Conservation (phyloP, 345 rosid genomes). For the Linum trigynum region DNA sequence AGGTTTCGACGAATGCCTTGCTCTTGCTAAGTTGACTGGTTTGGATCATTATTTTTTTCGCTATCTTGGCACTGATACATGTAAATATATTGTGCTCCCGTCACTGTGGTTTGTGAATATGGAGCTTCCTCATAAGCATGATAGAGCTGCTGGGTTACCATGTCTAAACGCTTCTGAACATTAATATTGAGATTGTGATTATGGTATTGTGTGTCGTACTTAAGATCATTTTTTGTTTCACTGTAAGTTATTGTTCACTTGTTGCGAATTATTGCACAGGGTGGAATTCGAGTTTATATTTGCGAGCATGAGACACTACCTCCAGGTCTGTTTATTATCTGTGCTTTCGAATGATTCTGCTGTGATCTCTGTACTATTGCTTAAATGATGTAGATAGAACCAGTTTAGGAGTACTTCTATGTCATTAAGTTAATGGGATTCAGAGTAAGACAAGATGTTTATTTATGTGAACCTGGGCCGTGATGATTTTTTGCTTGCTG, state of each 20-base stretch:
- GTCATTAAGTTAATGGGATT: no score
- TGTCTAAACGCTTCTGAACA: not conserved
- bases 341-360: not conserved
- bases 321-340: constrained; percentile 40
- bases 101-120: no score
- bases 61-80: no score
- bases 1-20: no score
- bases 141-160: not conserved
- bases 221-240: not conserved
- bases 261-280: constrained; percentile 39
- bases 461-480: no score
- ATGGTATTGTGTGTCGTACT: not conserved
- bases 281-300: constrained; percentile 62
- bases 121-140: not conserved
- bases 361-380: no score
- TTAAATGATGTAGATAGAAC: not conserved
- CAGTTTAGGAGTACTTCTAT: not conserved
- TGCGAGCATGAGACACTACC: constrained; percentile 82
- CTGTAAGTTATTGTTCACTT: constrained; percentile 1
- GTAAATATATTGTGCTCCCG: no score
- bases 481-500: no score
- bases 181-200: not conserved
- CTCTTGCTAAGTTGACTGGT: no score
- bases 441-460: no score
- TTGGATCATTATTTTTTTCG: no score